Evolutionary conservation across 345 rosid genomes (phyloP).

Genomic region (Anastatica hierochuntica): DNA sequence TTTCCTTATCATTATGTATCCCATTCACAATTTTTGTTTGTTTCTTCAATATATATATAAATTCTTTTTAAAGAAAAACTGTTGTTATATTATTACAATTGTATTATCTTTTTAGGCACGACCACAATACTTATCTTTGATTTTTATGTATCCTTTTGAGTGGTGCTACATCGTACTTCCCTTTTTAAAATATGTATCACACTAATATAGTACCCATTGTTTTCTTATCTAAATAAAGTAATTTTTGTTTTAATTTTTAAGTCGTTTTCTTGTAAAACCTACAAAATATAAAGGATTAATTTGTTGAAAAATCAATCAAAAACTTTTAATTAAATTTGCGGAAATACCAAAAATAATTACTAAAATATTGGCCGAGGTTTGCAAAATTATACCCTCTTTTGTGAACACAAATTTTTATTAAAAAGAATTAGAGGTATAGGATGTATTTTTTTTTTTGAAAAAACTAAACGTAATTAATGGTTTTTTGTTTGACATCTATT

Average conservation of each 20-base stretch:
- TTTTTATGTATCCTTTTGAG: background rate
- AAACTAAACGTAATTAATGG: too few species aligned
- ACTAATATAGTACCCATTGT: background rate
- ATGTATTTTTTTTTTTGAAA: too few species aligned
- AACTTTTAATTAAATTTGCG: too few species aligned
- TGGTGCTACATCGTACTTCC: slow-evolving; percentile 11
- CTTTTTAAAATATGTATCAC: background rate
- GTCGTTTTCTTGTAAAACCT: background rate
- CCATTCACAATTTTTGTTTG: slow-evolving; percentile 19
- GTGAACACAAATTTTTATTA: too few species aligned
- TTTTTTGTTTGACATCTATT: too few species aligned
- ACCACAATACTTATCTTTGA: background rate
- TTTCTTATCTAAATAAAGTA: background rate
- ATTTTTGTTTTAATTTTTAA: background rate
- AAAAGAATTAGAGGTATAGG: too few species aligned
- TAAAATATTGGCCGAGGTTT: too few species aligned
- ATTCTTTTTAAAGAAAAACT: background rate
- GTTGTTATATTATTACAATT: background rate
- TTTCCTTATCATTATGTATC: slow-evolving; percentile 20
- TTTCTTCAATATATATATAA: background rate
- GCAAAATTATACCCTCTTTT: too few species aligned
- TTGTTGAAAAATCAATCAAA: too few species aligned
- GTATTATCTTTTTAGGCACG: background rate
- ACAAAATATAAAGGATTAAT: background rate
- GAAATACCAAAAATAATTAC: too few species aligned